Percentiles rank a stretch among this genome's conserved stretches.
Evolutionary conservation across 1,284 basidiomycete genomes (phyloP).

Genomic region (Sporisorium iseilematis-ciliati): DNA sequence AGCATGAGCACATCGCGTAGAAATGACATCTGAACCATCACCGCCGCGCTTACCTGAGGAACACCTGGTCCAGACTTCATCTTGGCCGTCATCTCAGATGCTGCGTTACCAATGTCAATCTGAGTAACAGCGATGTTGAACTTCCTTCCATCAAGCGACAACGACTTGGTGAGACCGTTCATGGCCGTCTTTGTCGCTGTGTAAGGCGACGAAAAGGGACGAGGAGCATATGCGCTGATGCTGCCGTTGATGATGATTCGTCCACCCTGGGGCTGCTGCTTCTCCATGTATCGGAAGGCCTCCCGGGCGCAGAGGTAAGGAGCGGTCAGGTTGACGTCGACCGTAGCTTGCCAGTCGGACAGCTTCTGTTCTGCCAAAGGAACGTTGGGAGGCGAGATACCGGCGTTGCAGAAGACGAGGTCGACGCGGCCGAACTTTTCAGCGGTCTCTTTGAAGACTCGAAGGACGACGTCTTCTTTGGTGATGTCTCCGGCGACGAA

Average conservation of each 20-base stretch:
- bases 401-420: constrained; percentile 60
- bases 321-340: constrained; percentile 58
- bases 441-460: constrained; percentile 40
- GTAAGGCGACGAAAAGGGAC: constrained; percentile 47
- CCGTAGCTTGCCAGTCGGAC: constrained; percentile 56
- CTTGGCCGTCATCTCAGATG: constrained; percentile 55
- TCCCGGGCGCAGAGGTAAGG: constrained; percentile 57
- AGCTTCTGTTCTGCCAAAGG: constrained; percentile 50
- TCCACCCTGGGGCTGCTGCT: constrained; percentile 51
- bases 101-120: constrained; percentile 61
- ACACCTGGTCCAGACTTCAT: constrained; percentile 55
- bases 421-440: constrained; percentile 52
- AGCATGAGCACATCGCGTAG: background rate
- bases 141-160: constrained; percentile 55
- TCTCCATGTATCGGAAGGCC: constrained; percentile 60
- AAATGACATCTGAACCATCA: background rate
- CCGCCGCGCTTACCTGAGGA: constrained; percentile 27
- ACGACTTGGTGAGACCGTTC: constrained; percentile 54
- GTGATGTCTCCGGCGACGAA: constrained; percentile 51
- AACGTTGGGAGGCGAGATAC: constrained; percentile 54
- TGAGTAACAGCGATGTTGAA: constrained; percentile 58
- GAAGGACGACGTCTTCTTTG: constrained; percentile 51
- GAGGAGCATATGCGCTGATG: constrained; percentile 54
- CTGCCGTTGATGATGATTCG: constrained; percentile 62
- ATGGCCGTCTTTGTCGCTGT: constrained; percentile 62